Base-by-base conservation (phyloP, 2,329 filamentous ascomycete species). In the Zarea fungicola region DNA sequence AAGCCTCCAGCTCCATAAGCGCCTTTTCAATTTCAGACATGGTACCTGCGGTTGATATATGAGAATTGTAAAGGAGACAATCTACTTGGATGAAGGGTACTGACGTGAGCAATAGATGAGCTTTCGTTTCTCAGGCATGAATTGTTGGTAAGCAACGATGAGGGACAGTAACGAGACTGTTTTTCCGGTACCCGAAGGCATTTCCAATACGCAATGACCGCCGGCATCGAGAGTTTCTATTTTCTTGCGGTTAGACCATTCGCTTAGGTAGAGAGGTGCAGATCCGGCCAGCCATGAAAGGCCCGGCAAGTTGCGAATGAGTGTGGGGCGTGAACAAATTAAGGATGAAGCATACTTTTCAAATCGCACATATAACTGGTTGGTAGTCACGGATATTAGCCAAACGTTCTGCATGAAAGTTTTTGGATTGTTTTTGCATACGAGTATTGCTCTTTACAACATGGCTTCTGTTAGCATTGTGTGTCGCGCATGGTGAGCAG, bases 21-120 rank as follows among this genome's bases (percentile, higher is more conserved):
- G 95, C 93, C 70, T 99, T 99, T 65, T 99, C 93, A 61, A 99
- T 99, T 72, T 99, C 93, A 31, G 93, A 99, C 91, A 99, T 99
- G 49, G 93, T 99, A 72, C 80, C 80, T 83, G 42, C 9, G 7
- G n/a, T 40, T 5, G 36, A 8, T 22, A 5, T 29, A n/a, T 48
- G 2, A 48, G 23, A 8, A 11, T 34, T 23, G 22, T 5, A 22
- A 18, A 16, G 9, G 28, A 25, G 4, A 37, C 5, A 8, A 16
- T 16, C 18, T 10, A 6, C 13, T 43, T 21, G 19, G 10, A 41
- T n/a, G 22, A 5, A 6, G 11, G 4, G 13, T n/a, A 57, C 55
- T 26, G 48, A 83, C 93, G 90, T 55, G 93, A 99, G 74, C 93
- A 99, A 70, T 99, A 99, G 49, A 99, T 96, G 44, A 99, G 82